Conservation (phyloP, 306 rosid species). For the Corylus americana region DNA sequence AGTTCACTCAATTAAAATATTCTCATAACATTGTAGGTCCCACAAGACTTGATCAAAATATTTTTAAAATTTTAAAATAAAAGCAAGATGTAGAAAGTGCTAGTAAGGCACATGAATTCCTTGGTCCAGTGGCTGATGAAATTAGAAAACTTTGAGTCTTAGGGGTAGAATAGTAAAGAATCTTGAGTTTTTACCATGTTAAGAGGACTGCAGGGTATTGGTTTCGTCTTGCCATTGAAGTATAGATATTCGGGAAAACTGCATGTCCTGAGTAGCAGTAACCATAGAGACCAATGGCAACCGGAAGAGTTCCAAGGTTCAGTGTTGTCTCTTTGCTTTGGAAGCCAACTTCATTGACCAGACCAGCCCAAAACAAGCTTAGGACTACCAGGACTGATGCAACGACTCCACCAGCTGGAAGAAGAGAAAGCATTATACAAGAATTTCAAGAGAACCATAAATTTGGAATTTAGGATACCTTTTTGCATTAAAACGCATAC, state of each 20-base stretch:
- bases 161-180: neutral
- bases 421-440: neutral
- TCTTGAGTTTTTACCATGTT: slow-evolving; percentile 60
- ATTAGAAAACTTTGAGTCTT: neutral
- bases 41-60: neutral
- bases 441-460: neutral
- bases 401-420: slow-evolving; percentile 85
- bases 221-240: slow-evolving; percentile 78
- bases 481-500: neutral
- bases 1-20: neutral
- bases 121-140: neutral
- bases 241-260: slow-evolving; percentile 91
- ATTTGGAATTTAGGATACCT: slow-evolving; percentile 6
- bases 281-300: slow-evolving; percentile 94
- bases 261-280: slow-evolving; percentile 99
- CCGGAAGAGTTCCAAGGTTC: slow-evolving; percentile 78
- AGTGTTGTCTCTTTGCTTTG: slow-evolving; percentile 66
- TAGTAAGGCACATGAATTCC: slow-evolving; percentile 8
- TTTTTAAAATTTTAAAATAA: neutral
- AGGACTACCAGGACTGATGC: slow-evolving; percentile 77
- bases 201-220: slow-evolving; percentile 76
- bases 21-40: too few species aligned
- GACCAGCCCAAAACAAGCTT: slow-evolving; percentile 80
- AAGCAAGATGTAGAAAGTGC: neutral
- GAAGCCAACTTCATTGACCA: slow-evolving; percentile 69